A percentile compares a stretch with the other conserved stretches of the same genome.
Evolutionary conservation across 352 stramenopile species (phyloP).

Genomic region (Albugo laibachii): DNA sequence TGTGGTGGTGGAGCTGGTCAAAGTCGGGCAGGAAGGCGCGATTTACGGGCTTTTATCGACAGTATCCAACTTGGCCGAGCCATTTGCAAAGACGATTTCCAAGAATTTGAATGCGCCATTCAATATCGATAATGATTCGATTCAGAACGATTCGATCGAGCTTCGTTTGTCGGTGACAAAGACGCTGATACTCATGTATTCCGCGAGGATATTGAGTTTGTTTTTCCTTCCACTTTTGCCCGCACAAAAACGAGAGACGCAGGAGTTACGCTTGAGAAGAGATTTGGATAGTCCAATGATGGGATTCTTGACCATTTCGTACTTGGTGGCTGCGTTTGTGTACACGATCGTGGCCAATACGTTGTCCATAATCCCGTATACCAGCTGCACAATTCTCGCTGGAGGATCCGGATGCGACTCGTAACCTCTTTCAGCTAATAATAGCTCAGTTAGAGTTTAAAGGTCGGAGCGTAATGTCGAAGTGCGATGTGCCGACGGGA

Average conservation of each 20-base stretch:
- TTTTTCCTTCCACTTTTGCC: conserved; percentile 33
- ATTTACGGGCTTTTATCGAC: conserved; percentile 65
- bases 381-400: conserved; percentile 31
- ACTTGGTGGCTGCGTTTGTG: conserved; percentile 22
- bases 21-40: conserved; percentile 53
- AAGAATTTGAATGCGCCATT: conserved; percentile 39
- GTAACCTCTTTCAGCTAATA: too few species aligned
- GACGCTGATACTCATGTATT: conserved; percentile 34
- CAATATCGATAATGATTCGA: conserved; percentile 33
- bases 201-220: conserved; percentile 22
- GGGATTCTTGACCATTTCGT: conserved; percentile 15
- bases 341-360: conserved; percentile 29
- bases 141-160: conserved; percentile 20
- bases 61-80: conserved; percentile 50
- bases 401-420: conserved; percentile 25
- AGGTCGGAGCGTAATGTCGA: conserved; percentile 10
- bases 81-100: conserved; percentile 27
- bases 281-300: conserved; percentile 19
- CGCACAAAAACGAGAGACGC: conserved; percentile 21
- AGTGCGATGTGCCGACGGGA: conserved; percentile 31
- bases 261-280: conserved; percentile 22
- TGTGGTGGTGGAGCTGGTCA: conserved; percentile 59
- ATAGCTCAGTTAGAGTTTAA: too few species aligned
- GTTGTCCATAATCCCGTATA: conserved; percentile 32
- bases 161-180: conserved; percentile 36